Conservation (phyloP, 2,329 filamentous ascomycete genomes). For the Colletotrichum sp. region DNA sequence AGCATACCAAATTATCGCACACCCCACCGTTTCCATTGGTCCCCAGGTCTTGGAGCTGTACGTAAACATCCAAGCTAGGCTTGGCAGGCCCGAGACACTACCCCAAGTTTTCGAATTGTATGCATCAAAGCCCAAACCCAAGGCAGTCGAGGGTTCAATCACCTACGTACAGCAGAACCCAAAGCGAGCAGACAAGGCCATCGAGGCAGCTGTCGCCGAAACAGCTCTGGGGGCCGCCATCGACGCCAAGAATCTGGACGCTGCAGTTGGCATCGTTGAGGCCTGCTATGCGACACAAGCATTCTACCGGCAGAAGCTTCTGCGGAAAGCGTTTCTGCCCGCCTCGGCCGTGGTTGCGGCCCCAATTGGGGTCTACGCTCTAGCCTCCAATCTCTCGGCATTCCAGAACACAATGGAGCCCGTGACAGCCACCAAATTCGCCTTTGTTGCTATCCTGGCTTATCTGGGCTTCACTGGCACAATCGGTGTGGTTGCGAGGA, state of each 20-base stretch:
- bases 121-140: constrained; percentile 78
- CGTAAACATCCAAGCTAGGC: constrained; percentile 74
- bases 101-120: constrained; percentile 83
- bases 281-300: constrained; percentile 70
- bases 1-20: constrained; percentile 73
- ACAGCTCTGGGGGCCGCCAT: constrained; percentile 82
- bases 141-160: constrained; percentile 62
- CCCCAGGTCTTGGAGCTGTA: constrained; percentile 75
- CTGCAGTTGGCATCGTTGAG: constrained; percentile 78
- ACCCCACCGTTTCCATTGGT: constrained; percentile 82
- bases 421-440: constrained; percentile 74
- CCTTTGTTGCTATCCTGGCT: constrained; percentile 80
- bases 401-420: constrained; percentile 81
- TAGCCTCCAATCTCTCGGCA: constrained; percentile 70
- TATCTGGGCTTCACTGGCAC: constrained; percentile 84
- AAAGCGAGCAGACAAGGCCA: constrained; percentile 71
- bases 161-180: constrained; percentile 69
- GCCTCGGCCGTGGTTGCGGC: constrained; percentile 58
- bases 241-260: constrained; percentile 75
- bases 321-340: constrained; percentile 68
- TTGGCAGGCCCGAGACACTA: constrained; percentile 77
- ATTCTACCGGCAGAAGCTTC: constrained; percentile 69
- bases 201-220: constrained; percentile 73
- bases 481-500: constrained; percentile 82
- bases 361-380: constrained; percentile 71